Base-by-base conservation (phyloP, 2,329 filamentous ascomycete genomes). In the Trichoderma sp. region DNA sequence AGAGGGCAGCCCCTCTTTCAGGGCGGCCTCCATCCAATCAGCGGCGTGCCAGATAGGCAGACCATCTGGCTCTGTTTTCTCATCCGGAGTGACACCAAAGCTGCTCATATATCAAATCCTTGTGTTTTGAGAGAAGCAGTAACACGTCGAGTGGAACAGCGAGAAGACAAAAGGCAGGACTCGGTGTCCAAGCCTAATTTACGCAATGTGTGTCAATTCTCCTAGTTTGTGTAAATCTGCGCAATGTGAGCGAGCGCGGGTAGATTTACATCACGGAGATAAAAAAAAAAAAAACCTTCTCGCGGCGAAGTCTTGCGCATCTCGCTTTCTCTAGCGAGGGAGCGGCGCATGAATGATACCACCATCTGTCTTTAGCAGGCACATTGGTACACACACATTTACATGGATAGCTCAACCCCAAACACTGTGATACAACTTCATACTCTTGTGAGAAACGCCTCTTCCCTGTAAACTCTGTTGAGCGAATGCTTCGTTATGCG, bases 281-380 rank as follows among this genome's bases (percentile, higher is more conserved):
- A 28, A 8, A 21, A 39, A n/a, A 43, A 34, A 26, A 28, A 8
- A 21, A 39, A n/a, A 43, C 39, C 37, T 10, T 34, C 34, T n/a
- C 30, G 52, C 32, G 18, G 30, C 51, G 13, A 34, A 21, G 18
- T 7, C 55, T 39, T 24, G 30, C 21, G 55, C 21, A 26, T 52
- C 18, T 46, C 24, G 14, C 49, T 26, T 43, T 10, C 26, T 16
- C 43, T 46, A 49, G 24, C 51, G 49, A 66, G 30, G 4, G 14
- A 66, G 30, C 14, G 14, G 8, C 26, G 63, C 63, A 66, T 58
- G 63, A 56, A 66, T 56, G 61, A 55, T 43, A 66, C 51, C 54
- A 58, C 63, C 24, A 46, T 49, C 28, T 18, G 18, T 58, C 34
- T 66, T 14, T 28, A 66, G 34, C 52, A 34, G 7, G 18, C 34